These are phyloP conservation scores for Tremellales sp. DNA, from an alignment of 1,284 basidiomycete species.

Conservation along the genomic window DNA sequence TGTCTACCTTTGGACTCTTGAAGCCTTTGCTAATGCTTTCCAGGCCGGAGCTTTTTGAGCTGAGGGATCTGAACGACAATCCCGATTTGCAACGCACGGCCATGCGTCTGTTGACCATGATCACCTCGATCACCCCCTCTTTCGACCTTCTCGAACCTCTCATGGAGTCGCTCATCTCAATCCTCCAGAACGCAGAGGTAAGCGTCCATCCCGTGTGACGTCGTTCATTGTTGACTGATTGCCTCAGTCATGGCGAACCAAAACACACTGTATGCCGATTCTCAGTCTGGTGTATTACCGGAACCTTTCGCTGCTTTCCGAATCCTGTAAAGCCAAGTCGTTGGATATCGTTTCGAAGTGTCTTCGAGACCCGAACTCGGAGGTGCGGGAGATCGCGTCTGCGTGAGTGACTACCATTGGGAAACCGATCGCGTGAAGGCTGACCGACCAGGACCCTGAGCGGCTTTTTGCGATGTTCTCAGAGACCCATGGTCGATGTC, in stretches of 20 bases:
- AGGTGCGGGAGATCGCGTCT: constrained; percentile 91
- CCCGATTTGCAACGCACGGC: constrained; percentile 48
- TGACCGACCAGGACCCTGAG: constrained; percentile 59
- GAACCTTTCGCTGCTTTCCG: constrained; percentile 72
- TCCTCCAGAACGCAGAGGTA: constrained; percentile 47
- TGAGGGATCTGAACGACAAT: constrained; percentile 49
- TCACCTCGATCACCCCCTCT: constrained; percentile 51
- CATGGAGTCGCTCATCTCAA: constrained; percentile 45
- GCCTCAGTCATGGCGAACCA: constrained; percentile 50
- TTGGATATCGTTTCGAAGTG: constrained; percentile 76
- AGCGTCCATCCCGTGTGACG: constrained; percentile 8
- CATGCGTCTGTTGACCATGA: constrained; percentile 47
- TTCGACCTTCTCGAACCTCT: constrained; percentile 49
- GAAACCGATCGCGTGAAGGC: not conserved
- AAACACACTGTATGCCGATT: constrained; percentile 52
- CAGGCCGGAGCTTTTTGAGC: constrained; percentile 47
- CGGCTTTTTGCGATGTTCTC: constrained; percentile 87
- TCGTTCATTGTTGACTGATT: constrained; percentile 3
- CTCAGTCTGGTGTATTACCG: constrained; percentile 49
- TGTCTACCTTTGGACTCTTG: constrained; percentile 33
- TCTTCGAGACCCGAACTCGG: constrained; percentile 83
- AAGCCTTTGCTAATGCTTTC: constrained; percentile 7
- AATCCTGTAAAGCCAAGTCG: constrained; percentile 61
- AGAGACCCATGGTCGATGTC: constrained; percentile 78
- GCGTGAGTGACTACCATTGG: constrained; percentile 47